Evolutionary conservation across 345 rosid species (phyloP), one percentile per base, ranked within the genome.

Genomic region (Euphorbia lathyris): DNA sequence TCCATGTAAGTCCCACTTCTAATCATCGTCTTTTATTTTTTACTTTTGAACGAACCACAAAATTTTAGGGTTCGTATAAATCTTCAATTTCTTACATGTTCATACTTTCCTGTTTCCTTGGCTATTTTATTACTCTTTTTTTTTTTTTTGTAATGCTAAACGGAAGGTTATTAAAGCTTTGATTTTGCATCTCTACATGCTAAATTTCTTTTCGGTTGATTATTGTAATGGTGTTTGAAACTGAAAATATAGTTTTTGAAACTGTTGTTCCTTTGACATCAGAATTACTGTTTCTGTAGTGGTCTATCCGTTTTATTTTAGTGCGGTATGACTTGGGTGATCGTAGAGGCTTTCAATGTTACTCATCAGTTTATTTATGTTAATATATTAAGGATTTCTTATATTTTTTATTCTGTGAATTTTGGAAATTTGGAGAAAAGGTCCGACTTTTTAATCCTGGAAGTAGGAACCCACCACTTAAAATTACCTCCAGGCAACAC

Each of bases 1-100:
- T 55, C 67, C 70, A 26, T 38, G 74, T 66, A 70, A 68, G 72
- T 48, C 27, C 55, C 61, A 43, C 58, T 58, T 65, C 22, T 23
- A 47, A 48, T 72, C 61, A 63, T 75, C 72, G 67, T 36, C 43
- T 23, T 40, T 40, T 2, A 34, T 34, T 40, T 40, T 40, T n/a
- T n/a, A n/a, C n/a, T n/a, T n/a, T n/a, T n/a, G n/a, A n/a, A n/a
- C 43, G 1, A 9, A 40, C 11, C 1, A 40, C 7, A 40, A 40
- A 40, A 0, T 32, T 22, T 20, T 51, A 9, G 14, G 71, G 63
- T 55, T 38, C 34, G 30, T 53, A 40, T 20, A 6, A 14, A 20
- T 17, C 22, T 55, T 14, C 11, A 23, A 13, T 59, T 19, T 19
- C 22, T 25, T 48, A 11, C 13, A 3, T 4, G 16, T 68, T 55